A percentile compares a stretch with the other conserved stretches of the same genome.
phyloP scores from a whole-genome alignment of 1,284 basidiomycete genomes.

The Melampsora americana region DNA sequence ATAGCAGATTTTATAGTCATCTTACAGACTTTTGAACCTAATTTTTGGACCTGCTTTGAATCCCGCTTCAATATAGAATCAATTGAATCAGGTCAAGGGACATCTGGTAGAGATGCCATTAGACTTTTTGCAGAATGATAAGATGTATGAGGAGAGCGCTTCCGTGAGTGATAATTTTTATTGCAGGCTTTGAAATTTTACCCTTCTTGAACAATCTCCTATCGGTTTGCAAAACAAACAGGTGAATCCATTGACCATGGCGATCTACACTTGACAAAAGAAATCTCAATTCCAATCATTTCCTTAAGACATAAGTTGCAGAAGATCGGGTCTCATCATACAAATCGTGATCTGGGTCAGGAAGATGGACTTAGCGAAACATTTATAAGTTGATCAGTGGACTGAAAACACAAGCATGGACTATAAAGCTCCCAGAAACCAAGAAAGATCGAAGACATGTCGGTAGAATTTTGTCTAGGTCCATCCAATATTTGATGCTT shows the following conservation, averaged over 20 bases:
- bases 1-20: neutral
- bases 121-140: slow-evolving; percentile 74
- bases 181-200: neutral
- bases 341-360: no score
- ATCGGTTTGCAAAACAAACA: neutral
- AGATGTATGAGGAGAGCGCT: slow-evolving; percentile 55
- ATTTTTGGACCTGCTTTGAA: slow-evolving; percentile 59
- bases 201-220: neutral
- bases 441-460: no score
- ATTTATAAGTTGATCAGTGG: no score
- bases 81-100: slow-evolving; percentile 64
- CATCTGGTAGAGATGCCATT: slow-evolving; percentile 62
- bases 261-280: slow-evolving; percentile 30
- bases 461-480: no score
- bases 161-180: slow-evolving; percentile 19
- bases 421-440: no score
- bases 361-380: no score
- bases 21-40: neutral
- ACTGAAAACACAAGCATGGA: no score
- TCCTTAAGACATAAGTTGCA: no score
- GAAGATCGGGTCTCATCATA: no score
- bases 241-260: slow-evolving; percentile 38
- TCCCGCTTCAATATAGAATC: slow-evolving; percentile 68
- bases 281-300: no score
- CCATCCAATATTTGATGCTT: no score